Evolutionary conservation across 2,329 filamentous ascomycete species (phyloP), one percentile per base, ranked within the genome.

Genomic region (Ciborinia camelliae): DNA sequence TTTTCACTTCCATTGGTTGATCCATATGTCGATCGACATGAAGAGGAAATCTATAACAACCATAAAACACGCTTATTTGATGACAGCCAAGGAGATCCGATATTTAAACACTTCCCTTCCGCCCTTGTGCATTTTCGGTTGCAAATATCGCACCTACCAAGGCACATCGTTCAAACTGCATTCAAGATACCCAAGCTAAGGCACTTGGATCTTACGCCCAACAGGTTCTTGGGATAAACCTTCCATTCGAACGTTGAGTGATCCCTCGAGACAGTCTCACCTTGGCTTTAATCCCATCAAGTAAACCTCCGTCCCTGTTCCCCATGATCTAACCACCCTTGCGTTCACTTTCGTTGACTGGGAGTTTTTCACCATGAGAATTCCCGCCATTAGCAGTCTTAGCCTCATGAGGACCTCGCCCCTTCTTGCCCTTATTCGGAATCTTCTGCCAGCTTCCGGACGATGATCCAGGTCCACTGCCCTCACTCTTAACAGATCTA

Each of bases 321-420:
- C 12, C 10, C 14, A 50, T 32, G 43, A 54, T 23, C 65, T 79
- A 88, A 57, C 86, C 86, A 2, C 86, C 86, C 71, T 88, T 88
- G 65, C 86, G 82, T 66, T 88, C 86, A 2, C 81, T 82, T 15
- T 84, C 82, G 62, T 86, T 81, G 74, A 81, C 84, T 3, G 86
- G 86, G 26, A 77, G 77, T 73, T 81, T 80, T 73, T 89, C 86
- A 66, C 79, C 78, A 35, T 81, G 79, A n/a, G 68, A 41, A 8
- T 76, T 72, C 4, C 75, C 76, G 64, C 80, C 81, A 9, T 73
- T 73, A 55, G 76, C 74, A 71, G 79, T 79, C 72, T 85, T 86
- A 64, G 76, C 72, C 18, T 83, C 81, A n/a, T 62, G 26, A 54
- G 62, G 52, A 10, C 76, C 78, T 74, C 82, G 84, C n/a, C 55